These are phyloP conservation scores for Colletotrichum truncatum DNA, from an alignment of 2,329 filamentous ascomycete species.

Conservation along the genomic window DNA sequence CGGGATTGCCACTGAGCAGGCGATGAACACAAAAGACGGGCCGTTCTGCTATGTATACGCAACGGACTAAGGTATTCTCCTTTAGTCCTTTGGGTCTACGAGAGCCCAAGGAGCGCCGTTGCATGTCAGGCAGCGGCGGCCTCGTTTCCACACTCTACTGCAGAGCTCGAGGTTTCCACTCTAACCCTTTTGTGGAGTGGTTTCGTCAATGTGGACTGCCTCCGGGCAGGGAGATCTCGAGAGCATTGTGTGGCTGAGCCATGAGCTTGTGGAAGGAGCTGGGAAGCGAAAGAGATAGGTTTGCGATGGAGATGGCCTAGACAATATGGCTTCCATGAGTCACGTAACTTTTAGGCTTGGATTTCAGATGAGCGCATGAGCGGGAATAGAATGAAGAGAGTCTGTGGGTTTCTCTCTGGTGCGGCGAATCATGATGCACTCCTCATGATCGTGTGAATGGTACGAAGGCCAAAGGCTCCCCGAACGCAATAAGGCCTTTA, in stretches of 20 bases:
- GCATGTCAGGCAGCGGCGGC: no score
- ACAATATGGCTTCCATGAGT: not conserved
- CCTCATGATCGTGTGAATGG: not conserved
- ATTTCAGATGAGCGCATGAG: not conserved
- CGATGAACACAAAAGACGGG: constrained; percentile 50
- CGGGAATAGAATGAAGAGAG: not conserved
- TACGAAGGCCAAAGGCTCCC: not conserved
- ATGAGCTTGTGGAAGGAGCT: not conserved
- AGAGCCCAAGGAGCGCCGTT: no score
- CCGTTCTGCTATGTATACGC: constrained; percentile 55
- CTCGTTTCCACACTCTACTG: no score
- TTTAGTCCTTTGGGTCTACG: no score
- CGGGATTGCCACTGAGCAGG: constrained; percentile 40
- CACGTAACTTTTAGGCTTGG: not conserved
- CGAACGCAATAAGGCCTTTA: not conserved
- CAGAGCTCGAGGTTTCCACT: no score
- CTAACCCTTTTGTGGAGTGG: not conserved
- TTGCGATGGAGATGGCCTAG: not conserved
- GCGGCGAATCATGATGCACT: not conserved
- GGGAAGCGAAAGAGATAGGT: not conserved
- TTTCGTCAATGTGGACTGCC: not conserved
- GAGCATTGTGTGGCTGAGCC: not conserved
- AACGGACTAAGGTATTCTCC: not conserved
- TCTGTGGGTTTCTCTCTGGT: not conserved
- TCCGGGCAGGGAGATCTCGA: not conserved